Conservation (phyloP, 2,329 filamentous ascomycete genomes). For the Tolypocladium paradoxum region DNA sequence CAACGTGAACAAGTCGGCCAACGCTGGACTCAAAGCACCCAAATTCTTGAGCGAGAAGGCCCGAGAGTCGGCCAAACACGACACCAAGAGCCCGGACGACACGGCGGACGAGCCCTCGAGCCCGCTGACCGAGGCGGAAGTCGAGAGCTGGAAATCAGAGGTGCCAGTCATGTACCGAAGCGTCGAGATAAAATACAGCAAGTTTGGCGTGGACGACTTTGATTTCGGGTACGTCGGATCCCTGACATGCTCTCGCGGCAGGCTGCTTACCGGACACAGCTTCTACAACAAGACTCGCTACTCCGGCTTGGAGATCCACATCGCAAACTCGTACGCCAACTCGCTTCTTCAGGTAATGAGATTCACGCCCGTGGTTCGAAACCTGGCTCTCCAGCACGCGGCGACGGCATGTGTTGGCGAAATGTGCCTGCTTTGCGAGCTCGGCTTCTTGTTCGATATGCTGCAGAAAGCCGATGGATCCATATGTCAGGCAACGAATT, state of each 20-base stretch:
- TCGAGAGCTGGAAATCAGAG: slow-evolving; percentile 68
- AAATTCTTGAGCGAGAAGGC: slow-evolving; percentile 95
- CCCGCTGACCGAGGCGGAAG: slow-evolving; percentile 54
- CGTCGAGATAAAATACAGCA: slow-evolving; percentile 97
- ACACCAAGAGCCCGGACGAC: slow-evolving; percentile 28
- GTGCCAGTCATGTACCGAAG: slow-evolving; percentile 84
- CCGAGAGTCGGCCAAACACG: slow-evolving; percentile 48
- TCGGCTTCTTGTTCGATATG: slow-evolving; percentile 97
- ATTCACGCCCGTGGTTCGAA: slow-evolving; percentile 80
- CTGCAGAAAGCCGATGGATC: slow-evolving; percentile 88
- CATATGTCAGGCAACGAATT: slow-evolving; percentile 92
- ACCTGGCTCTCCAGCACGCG: slow-evolving; percentile 79
- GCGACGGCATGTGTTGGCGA: slow-evolving; percentile 76
- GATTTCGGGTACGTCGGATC: slow-evolving; percentile 65
- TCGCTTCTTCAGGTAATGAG: slow-evolving; percentile 82
- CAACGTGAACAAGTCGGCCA: slow-evolving; percentile 45
- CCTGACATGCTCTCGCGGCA: neutral
- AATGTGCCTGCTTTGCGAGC: slow-evolving; percentile 79
- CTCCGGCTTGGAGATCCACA: slow-evolving; percentile 91
- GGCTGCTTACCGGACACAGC: slow-evolving; percentile 30
- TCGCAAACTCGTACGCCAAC: slow-evolving; percentile 94
- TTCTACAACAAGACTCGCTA: slow-evolving; percentile 92
- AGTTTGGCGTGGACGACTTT: slow-evolving; percentile 98
- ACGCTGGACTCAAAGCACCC: slow-evolving; percentile 58
- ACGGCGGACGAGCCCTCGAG: slow-evolving; percentile 48